Evolutionary conservation across 805 yeast genomes (phyloP), one percentile per base, ranked within the genome.

Genomic region (Yarrowia phangngaensis): DNA sequence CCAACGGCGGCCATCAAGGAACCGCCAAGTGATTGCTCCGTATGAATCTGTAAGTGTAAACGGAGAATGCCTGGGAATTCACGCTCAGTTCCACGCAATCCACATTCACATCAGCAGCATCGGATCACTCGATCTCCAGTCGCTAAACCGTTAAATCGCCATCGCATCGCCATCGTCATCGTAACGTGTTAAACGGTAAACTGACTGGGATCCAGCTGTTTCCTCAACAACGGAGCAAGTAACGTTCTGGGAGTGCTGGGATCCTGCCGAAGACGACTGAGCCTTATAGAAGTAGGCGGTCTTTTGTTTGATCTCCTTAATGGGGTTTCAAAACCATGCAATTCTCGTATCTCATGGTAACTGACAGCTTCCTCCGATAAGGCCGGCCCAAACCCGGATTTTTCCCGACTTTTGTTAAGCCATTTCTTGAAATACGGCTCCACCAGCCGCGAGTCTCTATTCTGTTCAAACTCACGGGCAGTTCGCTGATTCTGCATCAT

Each of bases 171-270:
- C n/a, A n/a, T n/a, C n/a, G n/a, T n/a, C n/a, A n/a, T n/a, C n/a
- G n/a, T n/a, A n/a, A n/a, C n/a, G n/a, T n/a, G n/a, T n/a, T n/a
- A n/a, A n/a, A n/a, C n/a, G n/a, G n/a, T n/a, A n/a, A n/a, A n/a
- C n/a, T n/a, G n/a, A n/a, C n/a, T n/a, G n/a, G n/a, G n/a, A 20
- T 38, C 45, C 24, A 38, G 13, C 32, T 38, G 45, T 14, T 38
- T 38, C 24, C 32, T 27, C 24, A 38, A 12, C 24, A 38, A 13
- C 4, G 45, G 45, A 4, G 45, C 45, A 8, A 38, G 32, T 14
- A 38, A 32, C 15, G 31, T 38, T 19, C 45, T 13, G 15, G 45
- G 45, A 27, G 45, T 38, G 24, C 45, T 38, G 45, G 45, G 45
- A 14, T 38, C 45, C 32, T 38, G 45, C 2, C 45, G 31, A 9